phyloP scores from a whole-genome alignment of 345 rosid genomes.

The Lepidium aucheri region DNA sequence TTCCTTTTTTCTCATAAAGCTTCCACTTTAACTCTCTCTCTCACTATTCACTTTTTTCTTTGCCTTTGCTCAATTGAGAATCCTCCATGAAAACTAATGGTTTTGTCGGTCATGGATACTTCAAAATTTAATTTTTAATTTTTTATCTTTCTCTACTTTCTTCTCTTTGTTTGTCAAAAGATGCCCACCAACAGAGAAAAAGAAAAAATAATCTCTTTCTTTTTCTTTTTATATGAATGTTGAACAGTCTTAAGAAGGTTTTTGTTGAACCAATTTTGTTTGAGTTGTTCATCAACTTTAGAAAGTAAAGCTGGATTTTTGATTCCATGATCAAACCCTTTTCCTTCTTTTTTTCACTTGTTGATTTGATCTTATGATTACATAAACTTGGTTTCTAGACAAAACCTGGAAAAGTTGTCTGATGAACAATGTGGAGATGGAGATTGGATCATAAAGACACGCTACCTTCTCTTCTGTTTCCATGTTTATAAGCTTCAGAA shows the following conservation, averaged over 20 bases:
- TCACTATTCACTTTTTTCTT: no score
- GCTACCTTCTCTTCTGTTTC: not conserved
- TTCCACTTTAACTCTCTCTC: constrained; percentile 22
- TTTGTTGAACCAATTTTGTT: constrained; percentile 4
- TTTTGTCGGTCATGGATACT: constrained; percentile 25
- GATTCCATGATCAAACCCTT: constrained; percentile 13
- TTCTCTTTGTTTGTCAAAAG: constrained; percentile 21
- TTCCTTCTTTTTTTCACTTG: not conserved
- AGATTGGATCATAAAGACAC: constrained; percentile 10
- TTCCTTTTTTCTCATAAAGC: constrained; percentile 14
- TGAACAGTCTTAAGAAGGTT: constrained; percentile 4
- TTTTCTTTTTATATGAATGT: constrained; percentile 17
- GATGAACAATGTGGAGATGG: constrained; percentile 24
- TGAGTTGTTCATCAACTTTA: constrained; percentile 24
- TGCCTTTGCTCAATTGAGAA: constrained; percentile 26
- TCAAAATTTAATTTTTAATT: not conserved
- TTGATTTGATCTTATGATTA: constrained; percentile 15
- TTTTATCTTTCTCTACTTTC: not conserved
- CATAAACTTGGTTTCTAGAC: not conserved
- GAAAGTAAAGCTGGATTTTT: not conserved
- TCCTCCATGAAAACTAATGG: constrained; percentile 18
- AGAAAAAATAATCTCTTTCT: not conserved
- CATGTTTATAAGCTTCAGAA: not conserved
- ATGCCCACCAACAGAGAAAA: constrained; percentile 24
- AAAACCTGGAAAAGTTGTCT: constrained; percentile 28